Percentiles rank a stretch among this genome's conserved stretches.
Conservation (phyloP, 139 green algal genomes). For the Spirogloea muscicola region DNA sequence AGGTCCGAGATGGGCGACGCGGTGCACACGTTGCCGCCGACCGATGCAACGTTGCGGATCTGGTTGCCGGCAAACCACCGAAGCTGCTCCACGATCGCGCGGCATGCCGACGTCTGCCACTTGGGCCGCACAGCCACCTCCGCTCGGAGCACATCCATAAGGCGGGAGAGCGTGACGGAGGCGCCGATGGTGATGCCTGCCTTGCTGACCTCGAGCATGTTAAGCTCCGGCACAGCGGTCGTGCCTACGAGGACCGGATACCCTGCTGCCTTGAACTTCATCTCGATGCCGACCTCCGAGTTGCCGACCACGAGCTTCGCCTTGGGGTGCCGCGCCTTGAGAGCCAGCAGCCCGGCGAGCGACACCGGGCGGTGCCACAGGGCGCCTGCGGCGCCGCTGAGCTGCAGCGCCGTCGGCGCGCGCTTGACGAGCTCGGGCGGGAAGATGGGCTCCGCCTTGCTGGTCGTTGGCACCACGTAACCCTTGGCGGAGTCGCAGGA, state of each 20-base stretch:
- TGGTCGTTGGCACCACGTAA: too few species aligned
- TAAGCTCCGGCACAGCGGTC: slow-evolving; percentile 78
- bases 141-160: slow-evolving; percentile 55
- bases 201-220: slow-evolving; percentile 53
- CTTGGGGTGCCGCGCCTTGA: slow-evolving; percentile 51
- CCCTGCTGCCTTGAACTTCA: slow-evolving; percentile 85
- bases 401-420: slow-evolving; percentile 41
- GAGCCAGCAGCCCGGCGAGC: slow-evolving; percentile 69
- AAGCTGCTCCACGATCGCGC: slow-evolving; percentile 81
- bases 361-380: slow-evolving; percentile 61
- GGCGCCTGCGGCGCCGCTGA: background rate
- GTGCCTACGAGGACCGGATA: slow-evolving; percentile 76
- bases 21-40: slow-evolving; percentile 91
- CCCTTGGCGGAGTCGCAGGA: too few species aligned
- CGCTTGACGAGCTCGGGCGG: slow-evolving; percentile 75
- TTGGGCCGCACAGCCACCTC: slow-evolving; percentile 34
- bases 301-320: slow-evolving; percentile 87
- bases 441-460: slow-evolving; percentile 90
- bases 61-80: slow-evolving; percentile 71
- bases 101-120: slow-evolving; percentile 44
- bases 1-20: slow-evolving; percentile 89
- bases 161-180: slow-evolving; percentile 62
- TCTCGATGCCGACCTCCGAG: slow-evolving; percentile 94
- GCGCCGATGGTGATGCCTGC: slow-evolving; percentile 66
- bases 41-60: slow-evolving; percentile 86